Conservation (phyloP, 176 grass and related monocot species). For the Alloteropsis semialata region DNA sequence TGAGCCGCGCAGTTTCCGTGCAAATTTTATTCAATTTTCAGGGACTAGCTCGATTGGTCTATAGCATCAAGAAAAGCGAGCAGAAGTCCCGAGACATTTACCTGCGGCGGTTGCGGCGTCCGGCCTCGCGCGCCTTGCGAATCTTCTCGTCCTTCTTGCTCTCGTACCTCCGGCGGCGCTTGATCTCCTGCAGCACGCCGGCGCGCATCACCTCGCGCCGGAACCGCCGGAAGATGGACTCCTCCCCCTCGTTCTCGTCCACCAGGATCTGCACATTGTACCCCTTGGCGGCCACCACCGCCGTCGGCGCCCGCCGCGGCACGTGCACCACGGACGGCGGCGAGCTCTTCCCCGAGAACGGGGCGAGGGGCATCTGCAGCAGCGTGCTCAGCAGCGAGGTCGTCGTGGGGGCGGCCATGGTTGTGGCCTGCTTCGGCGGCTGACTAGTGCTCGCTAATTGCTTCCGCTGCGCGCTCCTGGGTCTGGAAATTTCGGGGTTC, state of each 20-base stretch:
- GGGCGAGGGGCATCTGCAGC: conserved; percentile 23
- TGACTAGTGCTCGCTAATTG: neutral
- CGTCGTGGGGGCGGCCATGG: conserved; percentile 28
- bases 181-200: conserved; percentile 78
- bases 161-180: conserved; percentile 79
- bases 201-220: conserved; percentile 78
- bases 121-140: conserved; percentile 74
- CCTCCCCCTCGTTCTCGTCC: conserved; percentile 76
- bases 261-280: conserved; percentile 92
- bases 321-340: conserved; percentile 42
- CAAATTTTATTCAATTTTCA: neutral
- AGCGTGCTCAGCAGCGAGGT: conserved; percentile 38
- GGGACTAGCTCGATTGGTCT: neutral
- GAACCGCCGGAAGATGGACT: conserved; percentile 72
- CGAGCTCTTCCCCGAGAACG: conserved; percentile 40
- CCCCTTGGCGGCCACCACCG: conserved; percentile 37
- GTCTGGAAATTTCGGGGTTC: conserved; percentile 17
- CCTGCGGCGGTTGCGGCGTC: conserved; percentile 63
- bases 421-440: neutral
- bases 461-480: neutral
- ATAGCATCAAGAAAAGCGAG: neutral
- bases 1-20: neutral
- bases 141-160: conserved; percentile 65
- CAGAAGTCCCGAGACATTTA: neutral
- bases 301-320: conserved; percentile 23